phyloP scores from a whole-genome alignment of 805 yeast genomes.

The Clavispora carvajalis region DNA sequence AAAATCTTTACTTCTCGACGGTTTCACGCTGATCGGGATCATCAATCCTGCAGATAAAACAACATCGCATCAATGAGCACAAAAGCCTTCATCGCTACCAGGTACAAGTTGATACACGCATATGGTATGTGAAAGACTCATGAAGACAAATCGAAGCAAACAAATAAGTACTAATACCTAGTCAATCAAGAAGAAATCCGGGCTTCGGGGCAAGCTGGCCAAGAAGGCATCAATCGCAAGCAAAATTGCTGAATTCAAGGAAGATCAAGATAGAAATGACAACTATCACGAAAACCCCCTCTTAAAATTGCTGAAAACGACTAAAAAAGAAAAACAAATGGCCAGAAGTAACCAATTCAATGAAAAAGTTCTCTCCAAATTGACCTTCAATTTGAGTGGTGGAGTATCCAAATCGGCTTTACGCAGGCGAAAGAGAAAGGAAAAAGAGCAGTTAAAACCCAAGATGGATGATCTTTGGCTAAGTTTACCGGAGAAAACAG shows the following conservation, averaged over 20 bases:
- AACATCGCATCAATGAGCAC: neutral
- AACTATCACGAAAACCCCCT: constrained; percentile 40
- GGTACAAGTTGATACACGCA: neutral
- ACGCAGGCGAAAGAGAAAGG: constrained; percentile 57
- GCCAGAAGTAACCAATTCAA: constrained; percentile 36
- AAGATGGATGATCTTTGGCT: constrained; percentile 58
- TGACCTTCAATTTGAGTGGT: constrained; percentile 30
- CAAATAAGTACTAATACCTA: constrained; percentile 11
- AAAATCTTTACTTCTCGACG: no score
- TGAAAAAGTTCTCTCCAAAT: constrained; percentile 21
- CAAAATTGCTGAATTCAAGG: constrained; percentile 25
- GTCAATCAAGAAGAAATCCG: constrained; percentile 31
- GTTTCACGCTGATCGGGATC: neutral
- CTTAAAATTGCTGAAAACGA: constrained; percentile 46
- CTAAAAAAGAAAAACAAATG: constrained; percentile 49
- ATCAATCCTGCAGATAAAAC: neutral
- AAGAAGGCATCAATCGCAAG: constrained; percentile 18
- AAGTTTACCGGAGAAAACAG: constrained; percentile 38
- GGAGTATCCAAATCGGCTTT: constrained; percentile 62
- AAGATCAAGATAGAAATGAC: constrained; percentile 11
- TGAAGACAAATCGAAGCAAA: neutral
- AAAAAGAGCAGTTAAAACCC: constrained; percentile 60
- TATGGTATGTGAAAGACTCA: constrained; percentile 4
- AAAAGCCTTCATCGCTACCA: neutral
- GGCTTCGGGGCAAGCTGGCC: constrained; percentile 29